Percentiles rank a stretch among this genome's conserved stretches.
Evolutionary conservation across 768 basidiomycete species (phyloP).

Genomic region (Cantharellus cinnabarinus): DNA sequence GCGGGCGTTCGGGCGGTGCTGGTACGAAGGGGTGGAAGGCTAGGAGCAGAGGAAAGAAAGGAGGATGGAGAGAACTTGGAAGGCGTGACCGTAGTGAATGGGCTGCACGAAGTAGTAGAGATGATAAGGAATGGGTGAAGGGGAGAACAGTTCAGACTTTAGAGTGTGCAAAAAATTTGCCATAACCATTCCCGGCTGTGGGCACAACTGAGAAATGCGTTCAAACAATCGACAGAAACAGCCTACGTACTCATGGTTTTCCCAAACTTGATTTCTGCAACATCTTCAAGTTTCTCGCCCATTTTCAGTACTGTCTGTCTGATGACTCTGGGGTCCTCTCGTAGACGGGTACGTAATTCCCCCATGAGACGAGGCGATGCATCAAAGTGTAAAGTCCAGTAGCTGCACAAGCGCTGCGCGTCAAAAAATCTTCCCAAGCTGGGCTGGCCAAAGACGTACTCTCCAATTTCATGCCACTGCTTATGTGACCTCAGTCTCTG

Average conservation of each 20-base stretch:
- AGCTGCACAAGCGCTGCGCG: slow-evolving; percentile 24
- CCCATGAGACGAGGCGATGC: slow-evolving; percentile 51
- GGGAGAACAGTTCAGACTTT: not conserved
- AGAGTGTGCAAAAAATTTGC: too few relatives aligned
- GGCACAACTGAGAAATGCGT: not conserved
- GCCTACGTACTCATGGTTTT: not conserved
- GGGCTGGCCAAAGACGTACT: slow-evolving; percentile 32
- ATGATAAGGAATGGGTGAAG: not conserved
- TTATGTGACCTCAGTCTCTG: slow-evolving; percentile 36
- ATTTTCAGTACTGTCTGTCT: slow-evolving; percentile 66
- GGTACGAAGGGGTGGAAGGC: slow-evolving; percentile 26
- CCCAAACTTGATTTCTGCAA: slow-evolving; percentile 15
- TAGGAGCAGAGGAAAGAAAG: not conserved
- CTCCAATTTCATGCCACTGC: slow-evolving; percentile 37
- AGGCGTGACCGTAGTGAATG: not conserved
- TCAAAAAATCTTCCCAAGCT: not conserved
- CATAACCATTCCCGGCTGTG: too few relatives aligned
- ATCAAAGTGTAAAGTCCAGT: slow-evolving; percentile 86
- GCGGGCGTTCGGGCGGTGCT: slow-evolving; percentile 40
- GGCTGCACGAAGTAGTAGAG: not conserved
- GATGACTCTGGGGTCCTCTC: slow-evolving; percentile 63
- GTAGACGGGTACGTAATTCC: slow-evolving; percentile 44
- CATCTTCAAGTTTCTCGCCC: slow-evolving; percentile 50
- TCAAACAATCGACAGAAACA: not conserved
- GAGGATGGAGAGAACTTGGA: not conserved